Percentiles rank a stretch among this genome's conserved stretches.
Conservation (phyloP, 2,329 filamentous ascomycete genomes). For the Cytospora piceicola region DNA sequence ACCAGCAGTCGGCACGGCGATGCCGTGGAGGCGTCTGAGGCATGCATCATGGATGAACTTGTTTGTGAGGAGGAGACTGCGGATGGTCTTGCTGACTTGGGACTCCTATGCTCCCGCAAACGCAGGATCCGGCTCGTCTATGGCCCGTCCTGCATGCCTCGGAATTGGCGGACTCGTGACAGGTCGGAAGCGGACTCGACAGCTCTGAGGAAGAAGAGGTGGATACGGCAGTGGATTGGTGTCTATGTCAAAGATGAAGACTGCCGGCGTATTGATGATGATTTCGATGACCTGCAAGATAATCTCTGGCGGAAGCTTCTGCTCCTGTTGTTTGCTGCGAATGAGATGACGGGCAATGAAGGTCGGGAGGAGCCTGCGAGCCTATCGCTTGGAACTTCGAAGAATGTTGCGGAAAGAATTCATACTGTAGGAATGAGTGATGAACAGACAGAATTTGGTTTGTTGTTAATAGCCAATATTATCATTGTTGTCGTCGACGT, state of each 20-base stretch:
- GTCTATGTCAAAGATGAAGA: constrained; percentile 6
- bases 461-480: too few species aligned
- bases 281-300: background rate
- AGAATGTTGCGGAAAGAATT: too few species aligned
- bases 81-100: constrained; percentile 12
- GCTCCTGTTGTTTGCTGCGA: too few species aligned
- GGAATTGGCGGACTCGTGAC: background rate
- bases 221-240: background rate
- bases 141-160: too few species aligned
- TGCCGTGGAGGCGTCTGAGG: background rate
- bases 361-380: too few species aligned
- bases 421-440: too few species aligned
- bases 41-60: background rate
- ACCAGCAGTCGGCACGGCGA: background rate
- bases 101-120: background rate
- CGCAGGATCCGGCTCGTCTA: too few species aligned
- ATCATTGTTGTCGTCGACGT: background rate
- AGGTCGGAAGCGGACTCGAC: background rate
- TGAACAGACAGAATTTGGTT: background rate
- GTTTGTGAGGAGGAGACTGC: constrained; percentile 5
- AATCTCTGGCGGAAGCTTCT: background rate
- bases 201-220: background rate
- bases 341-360: too few species aligned
- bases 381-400: too few species aligned
- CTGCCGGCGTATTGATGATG: background rate